phyloP scores from a whole-genome alignment of 768 basidiomycete species.

The Tricholoma hemisulphureum region DNA sequence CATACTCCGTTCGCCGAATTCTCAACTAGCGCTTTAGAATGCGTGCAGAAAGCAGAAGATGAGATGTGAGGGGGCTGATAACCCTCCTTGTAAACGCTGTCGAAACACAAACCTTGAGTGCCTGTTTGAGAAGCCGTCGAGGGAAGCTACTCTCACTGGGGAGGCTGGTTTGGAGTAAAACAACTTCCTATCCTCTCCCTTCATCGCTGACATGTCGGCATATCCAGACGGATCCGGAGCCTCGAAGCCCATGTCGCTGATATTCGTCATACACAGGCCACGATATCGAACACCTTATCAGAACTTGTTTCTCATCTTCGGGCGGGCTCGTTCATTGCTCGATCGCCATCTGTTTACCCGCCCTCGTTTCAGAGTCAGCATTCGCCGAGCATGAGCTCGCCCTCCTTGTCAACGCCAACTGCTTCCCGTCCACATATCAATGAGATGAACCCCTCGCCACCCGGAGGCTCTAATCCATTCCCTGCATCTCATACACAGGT shows the following conservation, averaged over 20 bases:
- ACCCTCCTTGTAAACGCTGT: slow-evolving; percentile 94
- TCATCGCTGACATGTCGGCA: slow-evolving; percentile 16
- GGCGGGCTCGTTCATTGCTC: slow-evolving; percentile 45
- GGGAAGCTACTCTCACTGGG: slow-evolving; percentile 82
- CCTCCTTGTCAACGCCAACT: slow-evolving; percentile 51
- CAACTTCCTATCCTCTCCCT: slow-evolving; percentile 5
- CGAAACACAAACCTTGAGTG: slow-evolving; percentile 87
- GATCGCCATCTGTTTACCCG: slow-evolving; percentile 65
- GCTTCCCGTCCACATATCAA: slow-evolving; percentile 39
- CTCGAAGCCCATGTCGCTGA: slow-evolving; percentile 86
- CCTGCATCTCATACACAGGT: slow-evolving; percentile 30
- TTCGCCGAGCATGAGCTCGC: slow-evolving; percentile 67
- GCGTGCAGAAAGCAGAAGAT: slow-evolving; percentile 96
- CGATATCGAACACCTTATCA: slow-evolving; percentile 75
- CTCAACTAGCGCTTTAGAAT: slow-evolving; percentile 54
- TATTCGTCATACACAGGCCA: slow-evolving; percentile 67
- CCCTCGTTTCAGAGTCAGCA: slow-evolving; percentile 55
- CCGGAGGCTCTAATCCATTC: slow-evolving; percentile 28
- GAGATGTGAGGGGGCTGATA: slow-evolving; percentile 95
- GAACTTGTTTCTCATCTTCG: slow-evolving; percentile 82
- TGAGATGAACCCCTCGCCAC: slow-evolving; percentile 41
- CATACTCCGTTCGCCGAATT: slow-evolving; percentile 3
- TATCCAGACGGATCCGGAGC: slow-evolving; percentile 78
- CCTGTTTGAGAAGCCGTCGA: slow-evolving; percentile 90
- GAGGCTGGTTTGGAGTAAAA: slow-evolving; percentile 88